Percentiles rank a stretch among this genome's conserved stretches.
phyloP scores from a whole-genome alignment of 2,329 filamentous ascomycete genomes.

The Nectriaceae sp. region DNA sequence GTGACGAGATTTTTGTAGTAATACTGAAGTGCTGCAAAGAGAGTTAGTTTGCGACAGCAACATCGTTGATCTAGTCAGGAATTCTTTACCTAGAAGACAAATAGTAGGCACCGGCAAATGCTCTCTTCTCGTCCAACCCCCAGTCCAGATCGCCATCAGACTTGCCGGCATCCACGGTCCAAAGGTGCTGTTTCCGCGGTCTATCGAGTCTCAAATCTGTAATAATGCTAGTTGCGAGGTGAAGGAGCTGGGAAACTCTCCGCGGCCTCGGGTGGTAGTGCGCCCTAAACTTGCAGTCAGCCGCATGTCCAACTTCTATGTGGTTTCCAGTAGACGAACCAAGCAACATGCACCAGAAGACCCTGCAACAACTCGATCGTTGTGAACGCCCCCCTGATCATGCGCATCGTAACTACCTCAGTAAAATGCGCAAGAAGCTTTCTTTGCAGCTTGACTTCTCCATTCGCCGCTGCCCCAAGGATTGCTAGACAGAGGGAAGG shows the following conservation, averaged over 20 bases:
- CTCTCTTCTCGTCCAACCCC: slow-evolving; percentile 30
- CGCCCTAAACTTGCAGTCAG: slow-evolving; percentile 27
- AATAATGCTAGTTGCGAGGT: slow-evolving; percentile 33
- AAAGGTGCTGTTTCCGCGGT: slow-evolving; percentile 28
- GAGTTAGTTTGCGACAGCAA: accelerated
- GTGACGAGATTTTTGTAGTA: slow-evolving; percentile 33
- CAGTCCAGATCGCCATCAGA: slow-evolving; percentile 18
- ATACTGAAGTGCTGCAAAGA: slow-evolving; percentile 26
- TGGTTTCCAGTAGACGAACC: slow-evolving; percentile 19
- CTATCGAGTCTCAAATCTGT: slow-evolving; percentile 33
- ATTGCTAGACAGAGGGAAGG: slow-evolving; percentile 31
- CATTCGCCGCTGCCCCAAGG: slow-evolving; percentile 26
- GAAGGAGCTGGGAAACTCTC: slow-evolving; percentile 32
- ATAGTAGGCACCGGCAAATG: slow-evolving; percentile 34
- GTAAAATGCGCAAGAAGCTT: slow-evolving; percentile 29
- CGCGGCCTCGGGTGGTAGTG: slow-evolving; percentile 33
- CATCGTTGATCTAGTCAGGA: not conserved
- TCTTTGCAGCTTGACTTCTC: slow-evolving; percentile 25
- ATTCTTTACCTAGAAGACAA: slow-evolving; percentile 31
- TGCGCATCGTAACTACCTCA: slow-evolving; percentile 23
- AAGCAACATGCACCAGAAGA: slow-evolving; percentile 33
- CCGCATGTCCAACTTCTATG: not conserved
- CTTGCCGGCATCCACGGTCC: slow-evolving; percentile 28
- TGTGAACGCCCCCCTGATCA: slow-evolving; percentile 27
- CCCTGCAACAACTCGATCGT: slow-evolving; percentile 33